These are phyloP conservation scores for Colletotrichum limetticola DNA, from an alignment of 2,329 filamentous ascomycete species.

Conservation along the genomic window DNA sequence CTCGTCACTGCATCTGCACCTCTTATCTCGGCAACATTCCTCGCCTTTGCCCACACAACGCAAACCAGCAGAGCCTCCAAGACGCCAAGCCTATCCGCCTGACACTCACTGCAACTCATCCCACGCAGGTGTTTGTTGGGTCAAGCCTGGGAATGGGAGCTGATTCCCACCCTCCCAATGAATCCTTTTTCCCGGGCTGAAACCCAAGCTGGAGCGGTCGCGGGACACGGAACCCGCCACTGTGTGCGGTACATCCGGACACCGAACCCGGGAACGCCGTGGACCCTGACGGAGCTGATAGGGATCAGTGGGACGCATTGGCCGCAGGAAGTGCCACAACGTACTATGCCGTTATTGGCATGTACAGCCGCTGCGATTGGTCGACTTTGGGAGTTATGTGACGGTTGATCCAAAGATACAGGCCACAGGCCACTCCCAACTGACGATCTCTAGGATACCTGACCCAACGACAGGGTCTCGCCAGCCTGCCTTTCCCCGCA, in stretches of 20 bases:
- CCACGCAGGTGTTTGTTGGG: constrained; percentile 4
- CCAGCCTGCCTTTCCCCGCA: constrained; percentile 24
- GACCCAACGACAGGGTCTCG: constrained; percentile 19
- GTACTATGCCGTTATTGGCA: constrained; percentile 34
- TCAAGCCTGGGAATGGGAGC: too few species aligned
- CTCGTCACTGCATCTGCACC: background rate
- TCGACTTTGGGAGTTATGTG: background rate
- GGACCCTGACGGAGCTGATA: constrained; percentile 30
- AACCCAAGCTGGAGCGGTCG: background rate
- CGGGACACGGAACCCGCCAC: constrained; percentile 11
- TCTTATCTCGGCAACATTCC: constrained; percentile 20
- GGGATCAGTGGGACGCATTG: constrained; percentile 22
- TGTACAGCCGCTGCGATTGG: constrained; percentile 32
- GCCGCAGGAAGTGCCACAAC: constrained; percentile 22
- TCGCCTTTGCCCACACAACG: background rate
- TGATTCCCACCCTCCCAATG: background rate
- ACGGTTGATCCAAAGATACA: constrained; percentile 10
- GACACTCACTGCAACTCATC: background rate
- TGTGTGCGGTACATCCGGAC: constrained; percentile 23
- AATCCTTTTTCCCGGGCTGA: background rate
- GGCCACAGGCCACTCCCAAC: constrained; percentile 3
- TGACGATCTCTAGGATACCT: constrained; percentile 17
- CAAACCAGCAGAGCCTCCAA: constrained; percentile 5
- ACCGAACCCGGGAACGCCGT: constrained; percentile 23
- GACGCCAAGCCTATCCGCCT: background rate